Evolutionary conservation across 768 basidiomycete species (phyloP), one percentile per base, ranked within the genome.

Genomic region (Filobasidium floriforme): DNA sequence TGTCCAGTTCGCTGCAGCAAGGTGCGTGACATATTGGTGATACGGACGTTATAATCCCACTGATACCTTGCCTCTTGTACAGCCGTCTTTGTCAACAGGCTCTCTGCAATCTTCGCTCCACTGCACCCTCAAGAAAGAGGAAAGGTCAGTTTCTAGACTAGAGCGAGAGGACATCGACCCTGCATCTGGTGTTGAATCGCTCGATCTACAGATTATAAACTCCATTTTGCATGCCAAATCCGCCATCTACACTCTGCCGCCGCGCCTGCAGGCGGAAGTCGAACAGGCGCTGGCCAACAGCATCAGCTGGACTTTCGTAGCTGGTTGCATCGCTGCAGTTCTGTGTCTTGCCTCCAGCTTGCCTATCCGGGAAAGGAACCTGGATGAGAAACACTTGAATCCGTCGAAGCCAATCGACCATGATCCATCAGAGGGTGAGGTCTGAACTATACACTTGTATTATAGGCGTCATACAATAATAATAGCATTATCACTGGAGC

Each of bases 211-310:
- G 68, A 67, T 72, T 40, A 73, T 78, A 64, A 65, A 61, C 37
- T 61, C 72, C 18, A 74, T 78, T 59, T 66, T 78, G 0, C 75
- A 78, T 59, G 72, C 74, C n/a, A 78, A 78, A 67, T 49, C 72
- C 9, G 73, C 75, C 11, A 73, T 77, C 26, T 64, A 69, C 19
- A 57, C 73, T 32, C 71, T 74, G 1, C 68, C 69, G 1, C 55
- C 55, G 22, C 11, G 43, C 7, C 55, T 71, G 32, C 63, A 72
- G 37, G 19, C 59, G 1, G 41, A 67, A 29, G 74, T 73, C 24
- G 62, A 75, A 18, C 59, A 68, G 14, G 73, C 76, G 1, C 76
- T 76, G 52, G 75, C 72, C 4, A 22, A 68, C 18, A 73, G 71
- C 28, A 28, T 78, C 28, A 43, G 49, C 12, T 41, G 61, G 24